phyloP scores from a whole-genome alignment of 345 rosid genomes.

The Aquilaria malaccensis region DNA sequence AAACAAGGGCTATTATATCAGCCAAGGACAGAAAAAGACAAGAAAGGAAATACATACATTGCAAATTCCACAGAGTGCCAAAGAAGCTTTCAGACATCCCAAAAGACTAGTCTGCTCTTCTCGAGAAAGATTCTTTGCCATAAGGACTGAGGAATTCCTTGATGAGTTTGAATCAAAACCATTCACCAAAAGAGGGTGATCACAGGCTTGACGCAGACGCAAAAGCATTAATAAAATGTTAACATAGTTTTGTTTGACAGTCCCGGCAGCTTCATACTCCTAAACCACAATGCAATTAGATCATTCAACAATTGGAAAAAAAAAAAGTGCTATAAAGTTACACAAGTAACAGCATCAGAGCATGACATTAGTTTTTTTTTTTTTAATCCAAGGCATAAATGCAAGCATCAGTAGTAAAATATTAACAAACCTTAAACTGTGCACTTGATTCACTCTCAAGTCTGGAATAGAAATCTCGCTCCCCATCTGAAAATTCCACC shows the following conservation, averaged over 20 bases:
- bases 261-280: slow-evolving; percentile 99
- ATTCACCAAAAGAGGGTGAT: slow-evolving; percentile 92
- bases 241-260: slow-evolving; percentile 90
- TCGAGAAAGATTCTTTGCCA: slow-evolving; percentile 49
- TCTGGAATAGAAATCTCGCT: slow-evolving; percentile 77
- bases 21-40: not conserved
- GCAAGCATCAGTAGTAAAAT: too few relatives aligned
- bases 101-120: slow-evolving; percentile 37
- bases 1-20: not conserved
- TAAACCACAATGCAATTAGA: slow-evolving; percentile 21
- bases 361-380: too few relatives aligned
- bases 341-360: too few relatives aligned
- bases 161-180: slow-evolving; percentile 52
- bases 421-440: slow-evolving; percentile 51
- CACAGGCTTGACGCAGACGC: slow-evolving; percentile 99
- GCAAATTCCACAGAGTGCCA: slow-evolving; percentile 89
- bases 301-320: not conserved
- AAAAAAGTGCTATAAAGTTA: too few relatives aligned
- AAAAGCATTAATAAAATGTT: slow-evolving; percentile 94
- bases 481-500: slow-evolving; percentile 79
- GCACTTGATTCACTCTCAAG: slow-evolving; percentile 79
- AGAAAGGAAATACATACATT: slow-evolving; percentile 42
- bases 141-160: slow-evolving; percentile 51
- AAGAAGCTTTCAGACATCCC: slow-evolving; percentile 60
- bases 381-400: too few relatives aligned